Evolutionary conservation across 2,329 filamentous ascomycete genomes (phyloP), one percentile per base, ranked within the genome.

Genomic region (Chalaropsis ovoidea): DNA sequence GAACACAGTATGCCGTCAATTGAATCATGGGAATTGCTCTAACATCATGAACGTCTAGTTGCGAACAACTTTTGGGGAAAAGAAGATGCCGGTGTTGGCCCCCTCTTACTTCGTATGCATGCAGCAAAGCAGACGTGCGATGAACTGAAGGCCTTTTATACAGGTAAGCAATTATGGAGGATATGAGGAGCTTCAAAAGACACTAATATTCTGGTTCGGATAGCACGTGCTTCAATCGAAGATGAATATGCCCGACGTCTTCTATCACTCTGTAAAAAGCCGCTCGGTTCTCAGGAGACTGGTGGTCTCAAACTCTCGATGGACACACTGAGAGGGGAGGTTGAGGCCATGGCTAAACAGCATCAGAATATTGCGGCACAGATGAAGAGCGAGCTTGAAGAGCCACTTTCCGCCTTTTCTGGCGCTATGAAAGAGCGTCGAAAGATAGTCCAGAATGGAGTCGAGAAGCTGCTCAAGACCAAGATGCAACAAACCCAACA

Each of bases 41-140:
- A 35, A 60, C 22, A 56, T 19, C 15, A 17, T 58, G 27, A 45
- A 13, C 24, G 27, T 27, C 42, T 47, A 92, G 92, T 99, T 79
- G 93, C 94, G 72, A 99, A 99, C 79, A 99, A 99, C 75, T 99
- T 99, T 77, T 99, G 94, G 94, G 94, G 94, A 69, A 97, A 95
- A 80, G 93, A 97, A 75, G 94, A 99, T 80, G 94, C 93, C 63
- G 95, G 94, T 74, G 92, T 99, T 72, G 82, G 82, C 58, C 95
- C 94, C 67, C 84, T 99, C 72, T 82, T 99, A 39, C 90, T 93
- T 75, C 93, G 94, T 73, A 95, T 99, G 90, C 87, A 90, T 73
- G 87, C 86, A 76, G 90, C 94, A 61, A 99, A 99, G 80, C 85
- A 88, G 72, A 96, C 94, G 31, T 92, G 88, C 74, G 95, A 99